Evolutionary conservation across 805 yeast species (phyloP).

Genomic region (Jamesozyma jinghongensis): DNA sequence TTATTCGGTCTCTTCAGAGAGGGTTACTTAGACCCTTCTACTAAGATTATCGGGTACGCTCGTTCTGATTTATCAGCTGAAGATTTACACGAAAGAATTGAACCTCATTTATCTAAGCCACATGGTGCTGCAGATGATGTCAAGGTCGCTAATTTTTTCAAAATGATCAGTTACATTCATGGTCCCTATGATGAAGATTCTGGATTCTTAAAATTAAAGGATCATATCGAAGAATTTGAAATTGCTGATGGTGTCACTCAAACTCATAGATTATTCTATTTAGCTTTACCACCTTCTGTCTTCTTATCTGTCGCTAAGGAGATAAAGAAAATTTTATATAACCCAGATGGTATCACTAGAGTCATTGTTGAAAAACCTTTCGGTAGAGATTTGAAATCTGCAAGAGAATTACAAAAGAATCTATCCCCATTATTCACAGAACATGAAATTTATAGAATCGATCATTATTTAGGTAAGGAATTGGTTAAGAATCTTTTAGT

Average conservation of each 20-base stretch:
- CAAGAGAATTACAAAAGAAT: constrained; percentile 65
- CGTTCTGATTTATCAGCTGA: constrained; percentile 63
- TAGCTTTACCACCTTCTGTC: constrained; percentile 92
- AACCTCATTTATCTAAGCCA: constrained; percentile 49
- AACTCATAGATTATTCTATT: constrained; percentile 74
- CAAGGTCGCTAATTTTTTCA: constrained; percentile 54
- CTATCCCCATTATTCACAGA: constrained; percentile 84
- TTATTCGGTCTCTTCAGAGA: constrained; percentile 67
- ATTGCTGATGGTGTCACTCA: constrained; percentile 30
- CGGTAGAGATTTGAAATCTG: constrained; percentile 79
- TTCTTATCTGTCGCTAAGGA: constrained; percentile 71
- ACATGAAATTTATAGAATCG: constrained; percentile 89
- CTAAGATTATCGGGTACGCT: constrained; percentile 85
- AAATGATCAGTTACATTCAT: constrained; percentile 54
- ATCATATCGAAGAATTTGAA: constrained; percentile 54
- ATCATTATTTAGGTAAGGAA: constrained; percentile 96
- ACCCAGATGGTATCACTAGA: constrained; percentile 61
- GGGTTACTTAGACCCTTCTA: constrained; percentile 62
- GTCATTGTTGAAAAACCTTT: constrained; percentile 95
- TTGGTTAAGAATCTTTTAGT: constrained; percentile 91
- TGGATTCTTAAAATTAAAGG: constrained; percentile 55
- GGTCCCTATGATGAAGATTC: constrained; percentile 77
- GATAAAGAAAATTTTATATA: constrained; percentile 60
- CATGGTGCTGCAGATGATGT: constrained; percentile 35
- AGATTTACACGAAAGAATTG: constrained; percentile 60